Evolutionary conservation across 2,329 filamentous ascomycete species (phyloP), one percentile per base, ranked within the genome.

Genomic region (Aspergillus caelatus): DNA sequence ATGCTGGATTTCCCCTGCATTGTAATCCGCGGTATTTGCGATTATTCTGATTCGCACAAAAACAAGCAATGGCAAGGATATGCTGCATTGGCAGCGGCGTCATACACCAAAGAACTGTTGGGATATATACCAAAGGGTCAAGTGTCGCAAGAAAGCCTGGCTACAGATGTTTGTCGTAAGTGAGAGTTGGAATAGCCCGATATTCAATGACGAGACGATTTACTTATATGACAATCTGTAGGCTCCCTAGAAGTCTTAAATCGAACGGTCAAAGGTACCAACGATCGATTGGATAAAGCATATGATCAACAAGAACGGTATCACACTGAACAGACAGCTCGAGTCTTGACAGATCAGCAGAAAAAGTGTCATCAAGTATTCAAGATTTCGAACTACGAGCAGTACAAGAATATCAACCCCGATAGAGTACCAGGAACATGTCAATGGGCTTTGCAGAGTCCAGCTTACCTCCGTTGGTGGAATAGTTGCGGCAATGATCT

Each of bases 401-500:
- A 26, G 26, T 5, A 4, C 26, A 26, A 26, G 26, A 26, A 26
- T 26, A 26, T 26, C 26, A 26, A 26, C 4, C 26, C 26, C 4
- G 26, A 26, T 26, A 2, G 26, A 26, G 26, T 26, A 26, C 26
- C 26, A 26, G 26, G 26, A 26, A 26, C 26, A 26, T 26, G 26
- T 5, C 26, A 26, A 5, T 26, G 26, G 26, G 26, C 26, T 26
- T 26, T 26, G 4, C 26, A 26, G 26, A 26, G 4, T 5, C 26
- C 26, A 26, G 3, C 26, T 26, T 26, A 26, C 26, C 26, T 26
- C 26, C 3, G 26, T 3, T 26, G 26, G 26, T 26, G 26, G 26
- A 26, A 26, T 26, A 26, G 60, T 39, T 2, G 9, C 1, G 9
- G 34, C 4, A 64, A 72, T 43, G 66, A 71, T 60, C 68, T 80